phyloP scores from a whole-genome alignment of 139 green algal species.

The Astrephomene gubernaculifera region DNA sequence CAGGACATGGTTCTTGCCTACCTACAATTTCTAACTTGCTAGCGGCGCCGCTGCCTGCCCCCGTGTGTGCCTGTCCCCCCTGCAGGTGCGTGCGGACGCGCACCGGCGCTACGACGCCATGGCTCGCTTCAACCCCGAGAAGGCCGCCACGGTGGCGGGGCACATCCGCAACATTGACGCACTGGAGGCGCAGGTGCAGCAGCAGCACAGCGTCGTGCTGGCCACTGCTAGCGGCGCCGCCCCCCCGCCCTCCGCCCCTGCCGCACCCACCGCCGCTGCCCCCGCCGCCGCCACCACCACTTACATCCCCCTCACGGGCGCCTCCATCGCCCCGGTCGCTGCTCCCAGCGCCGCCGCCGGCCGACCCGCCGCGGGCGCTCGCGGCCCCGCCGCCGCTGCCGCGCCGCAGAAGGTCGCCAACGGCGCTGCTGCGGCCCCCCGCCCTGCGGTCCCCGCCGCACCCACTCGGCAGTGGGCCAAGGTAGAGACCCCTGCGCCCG shows the following conservation, averaged over 20 bases:
- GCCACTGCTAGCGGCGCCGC: background rate
- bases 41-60: no score
- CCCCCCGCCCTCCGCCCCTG: background rate
- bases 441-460: background rate
- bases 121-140: constrained; percentile 26
- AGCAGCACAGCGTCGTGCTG: constrained; percentile 34
- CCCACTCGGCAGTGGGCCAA: constrained; percentile 37
- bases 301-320: background rate
- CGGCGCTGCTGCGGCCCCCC: background rate
- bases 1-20: no score
- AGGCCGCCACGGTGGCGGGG: constrained; percentile 1
- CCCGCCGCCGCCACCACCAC: background rate
- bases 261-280: background rate
- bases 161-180: constrained; percentile 39
- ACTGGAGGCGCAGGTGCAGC: constrained; percentile 33
- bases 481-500: background rate
- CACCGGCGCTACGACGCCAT: constrained; percentile 51
- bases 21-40: no score
- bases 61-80: no score
- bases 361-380: background rate
- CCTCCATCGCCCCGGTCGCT: background rate
- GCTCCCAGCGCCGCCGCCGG: background rate
- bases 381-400: background rate
- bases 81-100: constrained; percentile 41
- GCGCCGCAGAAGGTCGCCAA: background rate